Evolutionary conservation across 164 flowering plant species (phyloP), one percentile per base, ranked within the genome.

Genomic region (Vitis cinerea): DNA sequence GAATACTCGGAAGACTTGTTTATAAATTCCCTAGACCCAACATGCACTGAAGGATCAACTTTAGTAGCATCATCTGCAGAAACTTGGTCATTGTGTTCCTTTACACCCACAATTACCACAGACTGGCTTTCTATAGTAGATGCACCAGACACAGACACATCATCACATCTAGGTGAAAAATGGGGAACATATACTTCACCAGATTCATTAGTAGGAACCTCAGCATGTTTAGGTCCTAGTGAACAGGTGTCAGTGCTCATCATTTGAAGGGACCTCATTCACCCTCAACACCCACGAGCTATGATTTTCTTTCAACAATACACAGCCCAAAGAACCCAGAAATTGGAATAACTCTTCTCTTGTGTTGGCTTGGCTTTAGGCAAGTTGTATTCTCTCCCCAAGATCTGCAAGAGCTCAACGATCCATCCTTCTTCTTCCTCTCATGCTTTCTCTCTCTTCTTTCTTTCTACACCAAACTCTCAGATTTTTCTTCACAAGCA

Each of bases 11-110:
- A 65, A 52, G 61, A 53, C 31, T 60, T 72, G 7, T 61, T 63
- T n/a, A 47, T 9, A 31, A 55, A 23, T 37, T 68, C 64, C 54
- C 71, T 77, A 5, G 64, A 52, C 12, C 60, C 78, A 49, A 13
- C 7, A 37, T 64, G 67, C 14, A 12, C 49, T 15, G 16, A 51
- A 64, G 71, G 9, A 62, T 69, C 66, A 17, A 16, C 29, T 65
- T 66, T 73, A 66, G 50, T 9, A 59, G 67, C n/a, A 65, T 55
- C 63, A 12, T 13, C 29, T 4, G 23, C 57, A 51, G 69, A 50
- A 66, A 29, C 12, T 59, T 50, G 50, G 29, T 29, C 69, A 56
- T 71, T 59, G 30, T 56, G 69, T 49, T 67, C 56, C 31, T 6
- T 37, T 3, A 19, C 63, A 30, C 50, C 74, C 19, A n/a, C 61